Percentiles rank a stretch among this genome's conserved stretches.
Conservation (phyloP, 306 rosid genomes). For the Lotus japonicus region DNA sequence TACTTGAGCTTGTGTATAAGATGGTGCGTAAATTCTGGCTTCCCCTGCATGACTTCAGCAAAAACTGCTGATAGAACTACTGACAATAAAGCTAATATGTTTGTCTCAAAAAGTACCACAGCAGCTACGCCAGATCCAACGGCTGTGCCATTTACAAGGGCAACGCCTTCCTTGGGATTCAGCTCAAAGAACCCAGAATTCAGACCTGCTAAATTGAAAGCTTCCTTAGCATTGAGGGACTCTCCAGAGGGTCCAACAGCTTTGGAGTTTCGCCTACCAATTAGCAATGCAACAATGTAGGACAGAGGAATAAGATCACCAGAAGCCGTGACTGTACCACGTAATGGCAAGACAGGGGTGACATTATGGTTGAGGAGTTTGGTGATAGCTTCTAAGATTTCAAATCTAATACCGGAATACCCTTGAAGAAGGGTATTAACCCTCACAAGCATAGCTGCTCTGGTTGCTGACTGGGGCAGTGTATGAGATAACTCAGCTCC, state of each 20-base stretch:
- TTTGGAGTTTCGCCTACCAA: conserved; percentile 26
- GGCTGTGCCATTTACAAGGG: conserved; percentile 38
- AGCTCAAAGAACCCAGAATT: conserved; percentile 31
- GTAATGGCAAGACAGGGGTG: conserved; percentile 37
- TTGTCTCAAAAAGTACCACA: conserved; percentile 36
- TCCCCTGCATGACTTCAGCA: conserved; percentile 40
- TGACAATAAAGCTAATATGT: conserved; percentile 31
- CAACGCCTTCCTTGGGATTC: conserved; percentile 40
- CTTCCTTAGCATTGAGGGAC: conserved; percentile 30
- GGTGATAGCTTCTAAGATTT: conserved; percentile 38
- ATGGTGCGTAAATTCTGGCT: conserved; percentile 35
- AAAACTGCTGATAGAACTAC: conserved; percentile 37
- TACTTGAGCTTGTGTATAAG: conserved; percentile 39
- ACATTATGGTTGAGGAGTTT: conserved; percentile 36
- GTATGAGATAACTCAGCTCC: conserved; percentile 23
- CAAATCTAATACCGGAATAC: conserved; percentile 38
- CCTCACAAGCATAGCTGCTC: conserved; percentile 46
- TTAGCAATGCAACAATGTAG: conserved; percentile 32
- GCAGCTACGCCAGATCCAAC: conserved; percentile 43
- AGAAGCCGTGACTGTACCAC: conserved; percentile 41
- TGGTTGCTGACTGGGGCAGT: conserved; percentile 33
- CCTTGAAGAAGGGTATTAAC: conserved; percentile 45
- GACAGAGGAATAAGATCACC: conserved; percentile 46
- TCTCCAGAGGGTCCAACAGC: conserved; percentile 37
- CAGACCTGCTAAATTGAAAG: conserved; percentile 33